These are phyloP conservation scores for Gentiana straminea DNA, from an alignment of 257 asterid genomes.

Conservation along the genomic window DNA sequence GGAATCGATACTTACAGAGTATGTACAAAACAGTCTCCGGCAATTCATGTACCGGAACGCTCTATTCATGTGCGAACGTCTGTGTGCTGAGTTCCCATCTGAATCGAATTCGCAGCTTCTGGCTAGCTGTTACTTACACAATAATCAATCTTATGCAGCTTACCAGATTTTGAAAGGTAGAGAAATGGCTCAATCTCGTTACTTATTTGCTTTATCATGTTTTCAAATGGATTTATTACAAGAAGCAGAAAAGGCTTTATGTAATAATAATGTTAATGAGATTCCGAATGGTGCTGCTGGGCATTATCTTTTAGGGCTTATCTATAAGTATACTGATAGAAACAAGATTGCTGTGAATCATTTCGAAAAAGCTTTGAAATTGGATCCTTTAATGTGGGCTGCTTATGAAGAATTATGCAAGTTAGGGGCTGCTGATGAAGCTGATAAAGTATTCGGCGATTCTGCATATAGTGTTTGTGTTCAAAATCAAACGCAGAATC, in stretches of 20 bases:
- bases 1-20: conserved; percentile 66
- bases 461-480: conserved; percentile 70
- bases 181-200: conserved; percentile 72
- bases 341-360: conserved; percentile 74
- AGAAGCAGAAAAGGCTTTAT: conserved; percentile 80
- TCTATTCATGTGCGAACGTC: conserved; percentile 87
- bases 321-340: conserved; percentile 93
- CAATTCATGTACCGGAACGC: conserved; percentile 72
- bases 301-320: conserved; percentile 93
- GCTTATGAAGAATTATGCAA: conserved; percentile 93
- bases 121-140: conserved; percentile 84
- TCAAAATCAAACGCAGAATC: conserved; percentile 59
- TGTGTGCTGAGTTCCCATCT: conserved; percentile 85
- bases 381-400: conserved; percentile 93
- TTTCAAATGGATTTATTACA: conserved; percentile 84
- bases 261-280: conserved; percentile 63
- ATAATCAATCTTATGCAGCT: conserved; percentile 87
- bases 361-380: conserved; percentile 80
- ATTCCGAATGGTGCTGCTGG: conserved; percentile 99
- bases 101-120: conserved; percentile 82
- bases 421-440: conserved; percentile 71
- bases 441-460: conserved; percentile 72
- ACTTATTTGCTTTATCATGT: conserved; percentile 92
- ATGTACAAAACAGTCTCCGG: conserved; percentile 57
- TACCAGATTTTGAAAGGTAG: conserved; percentile 82